Base-by-base conservation (phyloP, 208 protist species). In the Crithidia expoeki region DNA sequence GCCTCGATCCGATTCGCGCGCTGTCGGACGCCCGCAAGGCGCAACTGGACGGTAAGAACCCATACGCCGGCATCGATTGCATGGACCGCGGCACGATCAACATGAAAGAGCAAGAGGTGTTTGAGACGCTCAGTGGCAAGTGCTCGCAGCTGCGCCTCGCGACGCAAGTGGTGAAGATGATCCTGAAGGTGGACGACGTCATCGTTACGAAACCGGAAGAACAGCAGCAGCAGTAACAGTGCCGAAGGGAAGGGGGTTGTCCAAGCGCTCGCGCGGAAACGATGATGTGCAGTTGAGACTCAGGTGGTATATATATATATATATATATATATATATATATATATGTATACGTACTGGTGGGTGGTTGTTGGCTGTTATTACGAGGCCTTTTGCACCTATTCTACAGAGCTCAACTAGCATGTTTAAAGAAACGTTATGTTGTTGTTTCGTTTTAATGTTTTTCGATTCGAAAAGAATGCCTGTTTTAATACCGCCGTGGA, bases 81-180 rank as follows among this genome's bases (percentile, higher is more conserved):
- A 94, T 98, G 80, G 78, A 93, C 66, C 87, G 79, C 46, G 97
- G 98, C 44, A 98, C 92, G 30, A 95, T 84, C 58, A 95, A 99
- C 84, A 99, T 99, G 98, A 98, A 97, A 79, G 68, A 96, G 61
- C 98, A 99, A 88, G 57, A 86, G 34, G 99, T 99, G 11, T 99
- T 99, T 59, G 99, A 99, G 79, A 99, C 99, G 7, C 90, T 99
- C 25, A 93, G 96, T 62, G 97, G 97, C 49, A 99, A 99, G 87
- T 97, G 96, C 81, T 98, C 99, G 69, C 99, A 99, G 93, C 85
- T 99, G 34, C 84, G 98, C 36, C 90, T 99, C 0, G 99, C 99
- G 11, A 99, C 98, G 49, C 99, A 99, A 83, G 97, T 99, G 14
- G 98, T 99, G 57, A 99, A 99, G 84, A 99, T 99, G 99, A 99